Evolutionary conservation across 805 yeast genomes (phyloP), one percentile per base, ranked within the genome.

Genomic region (Deakozyma indianensis): DNA sequence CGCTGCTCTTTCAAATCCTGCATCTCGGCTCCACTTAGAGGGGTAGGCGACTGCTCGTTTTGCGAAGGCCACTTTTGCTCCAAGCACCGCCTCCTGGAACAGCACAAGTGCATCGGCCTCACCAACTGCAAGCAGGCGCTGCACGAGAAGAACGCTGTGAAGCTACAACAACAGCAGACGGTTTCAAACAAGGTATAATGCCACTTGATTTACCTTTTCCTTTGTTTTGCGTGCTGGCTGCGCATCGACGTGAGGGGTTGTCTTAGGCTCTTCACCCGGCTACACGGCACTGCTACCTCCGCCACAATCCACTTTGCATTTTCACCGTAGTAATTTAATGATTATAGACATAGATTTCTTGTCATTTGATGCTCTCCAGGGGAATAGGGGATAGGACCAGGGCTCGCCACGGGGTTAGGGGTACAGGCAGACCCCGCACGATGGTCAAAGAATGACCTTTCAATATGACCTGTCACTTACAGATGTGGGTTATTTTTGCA

Each of bases 31-130:
- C 84, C 88, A 0, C 62, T 73, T 43, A 67, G 77, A 22, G 72
- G 74, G 43, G 74, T 84, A 41, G 96, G 96, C 42, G 87, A 80
- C 60, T 86, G 96, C 62, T 73, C 78, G 45, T 82, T 79, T 58
- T 86, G 96, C 62, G 75, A 75, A 42, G 94, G 94, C 41, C 81
- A 80, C 56, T 86, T 77, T 62, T 86, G 96, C 63, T 80, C 90
- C 25, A 81, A 82, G 56, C 96, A 86, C 65, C 73, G 96, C 47
- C 68, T 86, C 46, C 69, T 87, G 65, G 96, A 86, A 63, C 86
- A 80, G 61, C 96, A 86, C 64, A 61, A 71, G 48, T 86, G 96
- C 60, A 69, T 72, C 47, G 94, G 92, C 4, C 71, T 86, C 48
- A 81, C 80, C 57, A 71, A 67, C 51, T 85, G 94, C 68, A 84